Evolutionary conservation across 2,329 filamentous ascomycete species (phyloP).

Genomic region (Fusarium ambrosium): DNA sequence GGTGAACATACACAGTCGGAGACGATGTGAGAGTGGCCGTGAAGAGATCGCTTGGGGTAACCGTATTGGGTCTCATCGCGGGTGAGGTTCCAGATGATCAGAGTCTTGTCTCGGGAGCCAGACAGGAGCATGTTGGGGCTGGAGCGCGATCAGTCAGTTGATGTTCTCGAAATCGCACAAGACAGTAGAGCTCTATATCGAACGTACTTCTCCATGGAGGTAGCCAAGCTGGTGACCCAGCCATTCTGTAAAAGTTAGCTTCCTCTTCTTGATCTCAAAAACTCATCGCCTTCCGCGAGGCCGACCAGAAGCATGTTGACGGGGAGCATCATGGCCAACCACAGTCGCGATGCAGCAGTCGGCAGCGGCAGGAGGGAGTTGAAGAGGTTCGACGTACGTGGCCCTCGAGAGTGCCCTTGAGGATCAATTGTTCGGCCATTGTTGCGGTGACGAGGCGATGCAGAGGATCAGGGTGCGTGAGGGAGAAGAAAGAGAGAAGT

Average conservation of each 20-base stretch:
- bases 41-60: slow-evolving; percentile 98
- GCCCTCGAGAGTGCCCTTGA: slow-evolving; percentile 97
- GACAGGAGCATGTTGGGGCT: slow-evolving; percentile 99
- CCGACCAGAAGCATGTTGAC: slow-evolving; percentile 25
- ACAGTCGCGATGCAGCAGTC: slow-evolving; percentile 36
- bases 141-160: slow-evolving; percentile 33
- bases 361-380: slow-evolving; percentile 29
- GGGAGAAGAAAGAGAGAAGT: slow-evolving; percentile 52
- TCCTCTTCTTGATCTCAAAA: slow-evolving; percentile 27
- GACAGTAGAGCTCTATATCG: slow-evolving; percentile 12
- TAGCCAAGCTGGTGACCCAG: slow-evolving; percentile 99
- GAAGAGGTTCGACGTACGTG: slow-evolving; percentile 73
- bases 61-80: slow-evolving; percentile 98
- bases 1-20: slow-evolving; percentile 93
- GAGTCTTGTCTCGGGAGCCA: slow-evolving; percentile 95
- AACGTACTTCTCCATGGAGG: slow-evolving; percentile 96
- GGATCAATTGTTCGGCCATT: slow-evolving; percentile 95
- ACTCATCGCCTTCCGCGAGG: slow-evolving; percentile 19
- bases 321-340: slow-evolving; percentile 29
- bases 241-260: slow-evolving; percentile 73
- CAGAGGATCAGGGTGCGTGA: slow-evolving; percentile 52
- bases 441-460: slow-evolving; percentile 62
- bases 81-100: slow-evolving; percentile 99
- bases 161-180: slow-evolving; percentile 5
- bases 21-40: slow-evolving; percentile 99